phyloP scores from a whole-genome alignment of 768 basidiomycete genomes.

The Trametes meyenii region DNA sequence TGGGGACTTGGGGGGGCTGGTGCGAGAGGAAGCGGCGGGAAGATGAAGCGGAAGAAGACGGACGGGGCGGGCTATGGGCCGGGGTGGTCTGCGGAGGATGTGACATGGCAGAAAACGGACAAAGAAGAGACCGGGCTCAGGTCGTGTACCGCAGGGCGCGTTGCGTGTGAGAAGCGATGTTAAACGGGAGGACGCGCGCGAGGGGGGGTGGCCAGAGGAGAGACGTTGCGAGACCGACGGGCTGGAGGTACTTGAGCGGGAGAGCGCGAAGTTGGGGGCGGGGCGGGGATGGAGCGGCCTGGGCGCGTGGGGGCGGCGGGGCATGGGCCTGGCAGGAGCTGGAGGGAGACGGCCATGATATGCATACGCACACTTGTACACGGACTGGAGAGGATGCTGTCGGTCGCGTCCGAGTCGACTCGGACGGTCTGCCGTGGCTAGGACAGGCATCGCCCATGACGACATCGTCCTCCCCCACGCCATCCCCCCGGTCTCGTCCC shows the following conservation, averaged over 20 bases:
- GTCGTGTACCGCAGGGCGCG: not conserved
- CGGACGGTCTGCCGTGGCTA: not conserved
- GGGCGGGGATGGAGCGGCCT: not conserved
- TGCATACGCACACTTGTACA: no score
- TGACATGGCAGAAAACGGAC: slow-evolving; percentile 4
- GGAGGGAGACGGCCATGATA: no score
- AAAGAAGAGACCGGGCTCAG: not conserved
- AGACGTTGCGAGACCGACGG: not conserved
- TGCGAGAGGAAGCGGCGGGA: not conserved
- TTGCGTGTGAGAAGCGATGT: no score
- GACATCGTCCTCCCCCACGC: slow-evolving; percentile 4
- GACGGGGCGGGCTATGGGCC: not conserved
- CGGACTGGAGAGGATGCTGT: no score
- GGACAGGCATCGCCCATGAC: not conserved
- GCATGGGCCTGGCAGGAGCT: not conserved
- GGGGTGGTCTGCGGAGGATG: not conserved
- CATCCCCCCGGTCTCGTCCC: not conserved
- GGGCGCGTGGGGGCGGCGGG: not conserved
- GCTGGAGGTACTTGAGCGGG: not conserved
- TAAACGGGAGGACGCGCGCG: not conserved
- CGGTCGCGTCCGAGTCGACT: no score
- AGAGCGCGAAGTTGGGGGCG: no score
- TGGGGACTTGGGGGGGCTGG: not conserved
- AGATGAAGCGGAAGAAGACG: slow-evolving; percentile 13
- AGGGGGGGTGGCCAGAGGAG: no score